phyloP scores from a whole-genome alignment of 495 filamentous ascomycete genomes.

The Aspergillus campestris region DNA sequence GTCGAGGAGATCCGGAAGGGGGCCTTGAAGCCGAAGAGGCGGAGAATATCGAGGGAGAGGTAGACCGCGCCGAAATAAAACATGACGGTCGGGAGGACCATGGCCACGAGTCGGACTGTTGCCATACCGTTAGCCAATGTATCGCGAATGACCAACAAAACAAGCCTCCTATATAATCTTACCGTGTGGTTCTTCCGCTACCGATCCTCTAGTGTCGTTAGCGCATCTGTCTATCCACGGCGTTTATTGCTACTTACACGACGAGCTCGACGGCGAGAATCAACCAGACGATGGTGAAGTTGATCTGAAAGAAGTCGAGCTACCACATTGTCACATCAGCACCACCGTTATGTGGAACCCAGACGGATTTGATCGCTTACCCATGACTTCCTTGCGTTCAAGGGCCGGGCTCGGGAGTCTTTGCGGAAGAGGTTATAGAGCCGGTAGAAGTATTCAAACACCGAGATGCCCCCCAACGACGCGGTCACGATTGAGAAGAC shows the following conservation, averaged over 20 bases:
- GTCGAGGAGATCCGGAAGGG: constrained; percentile 67
- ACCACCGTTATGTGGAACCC: not conserved
- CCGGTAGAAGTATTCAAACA: constrained; percentile 50
- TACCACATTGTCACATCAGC: constrained; percentile 11
- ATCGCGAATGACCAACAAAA: too few species aligned
- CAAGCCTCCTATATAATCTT: constrained; percentile 3
- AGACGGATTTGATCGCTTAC: constrained; percentile 14
- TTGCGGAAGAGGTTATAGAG: constrained; percentile 38
- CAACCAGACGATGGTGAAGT: constrained; percentile 47
- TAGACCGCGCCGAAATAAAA: constrained; percentile 51
- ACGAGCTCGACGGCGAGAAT: constrained; percentile 46
- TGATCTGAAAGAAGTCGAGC: constrained; percentile 58
- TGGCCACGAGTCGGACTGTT: constrained; percentile 50
- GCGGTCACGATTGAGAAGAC: constrained; percentile 54
- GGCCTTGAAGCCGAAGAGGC: constrained; percentile 36
- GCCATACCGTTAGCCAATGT: too few species aligned
- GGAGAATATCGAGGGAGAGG: constrained; percentile 41
- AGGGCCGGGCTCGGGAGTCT: constrained; percentile 41
- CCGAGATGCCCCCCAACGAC: constrained; percentile 47
- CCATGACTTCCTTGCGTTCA: constrained; percentile 45
- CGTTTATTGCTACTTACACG: constrained; percentile 25
- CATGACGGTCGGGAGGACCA: constrained; percentile 51
- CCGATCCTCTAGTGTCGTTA: constrained; percentile 33
- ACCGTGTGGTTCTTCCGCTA: constrained; percentile 31
- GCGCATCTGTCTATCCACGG: constrained; percentile 1